Base-by-base conservation (phyloP, 306 rosid species). In the Vigna mungo region DNA sequence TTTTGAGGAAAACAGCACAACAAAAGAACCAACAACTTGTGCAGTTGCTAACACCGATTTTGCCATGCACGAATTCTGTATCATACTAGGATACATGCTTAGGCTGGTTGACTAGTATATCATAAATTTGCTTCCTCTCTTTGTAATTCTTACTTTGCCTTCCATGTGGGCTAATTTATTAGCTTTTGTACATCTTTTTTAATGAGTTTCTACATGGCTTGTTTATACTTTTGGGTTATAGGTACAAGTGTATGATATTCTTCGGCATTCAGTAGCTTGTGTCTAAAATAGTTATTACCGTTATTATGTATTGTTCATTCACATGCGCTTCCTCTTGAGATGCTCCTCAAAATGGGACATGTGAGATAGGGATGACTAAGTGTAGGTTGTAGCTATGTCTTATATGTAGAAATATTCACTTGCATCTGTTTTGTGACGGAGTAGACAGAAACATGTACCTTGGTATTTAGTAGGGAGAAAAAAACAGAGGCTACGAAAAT, bases 141-240 rank as follows among this genome's bases (percentile, higher is more conserved):
- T 51, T 52, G 74, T 59, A 58, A 53, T 70, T 60, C 80, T 11
- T 39, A 61, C 37, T 47, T 70, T 73, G 43, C 51, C 34, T 74
- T 36, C 55, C 39, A 39, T 36, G 53, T 37, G 55, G 72, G 52
- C 48, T 70, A 51, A 59, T 44, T 44, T 12, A 44, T 10, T 61
- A 63, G 68, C 68, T 56, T 34, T 37, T 78, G 79, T 81, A 69
- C 48, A 78, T 85, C 62, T 27, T 73, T 55, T 78, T 25, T 68
- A 68, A 43, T 44, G 66, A 51, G 70, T 74, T 61, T 56, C 47
- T 62, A 52, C 20, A 61, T 63, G 65, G 66, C 71, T 76, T 62
- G 65, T 39, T 49, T 5, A 63, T 70, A 51, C 73, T 43, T 68
- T 60, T 59, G 53, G 58, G 27, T 47, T 78, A 11, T 64, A 34